Evolutionary conservation across 2,329 filamentous ascomycete genomes (phyloP), one percentile per base, ranked within the genome.

Genomic region (Penicillium sp.): DNA sequence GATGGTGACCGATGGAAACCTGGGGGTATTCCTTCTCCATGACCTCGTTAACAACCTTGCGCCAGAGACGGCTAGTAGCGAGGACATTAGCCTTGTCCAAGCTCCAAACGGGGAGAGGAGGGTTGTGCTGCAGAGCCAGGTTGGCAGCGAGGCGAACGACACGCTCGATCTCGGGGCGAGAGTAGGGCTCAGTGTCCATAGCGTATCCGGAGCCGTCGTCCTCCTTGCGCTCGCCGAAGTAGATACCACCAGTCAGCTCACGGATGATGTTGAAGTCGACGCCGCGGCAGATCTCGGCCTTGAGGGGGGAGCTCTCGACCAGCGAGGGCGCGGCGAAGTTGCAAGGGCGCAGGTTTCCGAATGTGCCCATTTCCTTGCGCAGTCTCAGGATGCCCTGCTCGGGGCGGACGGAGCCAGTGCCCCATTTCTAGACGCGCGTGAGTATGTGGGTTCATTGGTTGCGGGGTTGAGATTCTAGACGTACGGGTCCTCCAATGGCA

Each of bases 11-110:
- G 42, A 95, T 78, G 79, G 90, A 85, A 43, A 97, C 77, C 72
- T 93, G 85, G 2, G 93, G 92, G 79, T 95, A 97, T 81, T 97
- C 93, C 62, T 87, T 87, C 64, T 82, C 83, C 83, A 96, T 93
- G 55, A 92, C 83, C 77, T 96, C 90, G 39, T 84, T 86, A 43
- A 96, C 89, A 2, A 89, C 89, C 79, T 90, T 92, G 58, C 93
- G 83, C 93, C 93, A 97, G 67, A 97, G 79, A 40, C 93, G 81
- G 71, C 87, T 91, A 13, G 92, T 96, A 1, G 93, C 93, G 61
- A 97, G 83, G 47, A 97, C 93, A 71, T 97, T 97, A 52, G 93
- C 94, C 86, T 97, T 97, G 77, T 97, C 94, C 69, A 97, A 79
- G 70, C 86, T 91, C 87, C 86, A 91, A 44, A 97, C 91, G 52